Evolutionary conservation across 2,329 filamentous ascomycete species (phyloP).

Genomic region (Periconia sp.): DNA sequence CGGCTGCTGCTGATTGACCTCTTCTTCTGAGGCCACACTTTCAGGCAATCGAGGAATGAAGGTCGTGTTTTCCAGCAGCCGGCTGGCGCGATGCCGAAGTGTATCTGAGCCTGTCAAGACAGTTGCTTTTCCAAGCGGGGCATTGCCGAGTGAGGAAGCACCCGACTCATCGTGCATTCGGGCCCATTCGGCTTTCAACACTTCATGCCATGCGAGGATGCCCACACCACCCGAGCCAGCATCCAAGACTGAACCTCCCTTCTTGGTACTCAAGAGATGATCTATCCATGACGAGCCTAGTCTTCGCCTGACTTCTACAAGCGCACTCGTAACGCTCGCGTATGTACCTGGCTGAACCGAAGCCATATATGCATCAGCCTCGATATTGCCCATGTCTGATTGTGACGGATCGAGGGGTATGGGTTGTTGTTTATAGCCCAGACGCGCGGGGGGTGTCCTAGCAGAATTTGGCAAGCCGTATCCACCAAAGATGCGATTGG

Average conservation of each 20-base stretch:
- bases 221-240: slow-evolving; percentile 74
- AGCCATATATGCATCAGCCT: slow-evolving; percentile 72
- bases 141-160: slow-evolving; percentile 23
- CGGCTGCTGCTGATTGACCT: slow-evolving; percentile 35
- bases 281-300: slow-evolving; percentile 72
- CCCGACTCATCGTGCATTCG: slow-evolving; percentile 54
- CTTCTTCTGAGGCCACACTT: slow-evolving; percentile 67
- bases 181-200: slow-evolving; percentile 81
- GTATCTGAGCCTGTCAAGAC: slow-evolving; percentile 77
- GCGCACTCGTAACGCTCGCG: slow-evolving; percentile 64
- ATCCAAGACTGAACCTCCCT: slow-evolving; percentile 69
- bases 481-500: slow-evolving; percentile 77
- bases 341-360: slow-evolving; percentile 72
- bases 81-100: slow-evolving; percentile 73
- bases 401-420: slow-evolving; percentile 67
- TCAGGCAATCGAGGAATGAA: slow-evolving; percentile 93
- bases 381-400: slow-evolving; percentile 70
- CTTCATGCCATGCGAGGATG: slow-evolving; percentile 73
- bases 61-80: slow-evolving; percentile 81
- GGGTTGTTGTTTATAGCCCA: slow-evolving; percentile 61
- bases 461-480: slow-evolving; percentile 73
- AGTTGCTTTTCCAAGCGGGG: slow-evolving; percentile 71
- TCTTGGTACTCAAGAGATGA: slow-evolving; percentile 62
- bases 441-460: slow-evolving; percentile 62
- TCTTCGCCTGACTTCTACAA: slow-evolving; percentile 74